Evolutionary conservation across 345 rosid species (phyloP).

Genomic region (Syzygium aromaticum): DNA sequence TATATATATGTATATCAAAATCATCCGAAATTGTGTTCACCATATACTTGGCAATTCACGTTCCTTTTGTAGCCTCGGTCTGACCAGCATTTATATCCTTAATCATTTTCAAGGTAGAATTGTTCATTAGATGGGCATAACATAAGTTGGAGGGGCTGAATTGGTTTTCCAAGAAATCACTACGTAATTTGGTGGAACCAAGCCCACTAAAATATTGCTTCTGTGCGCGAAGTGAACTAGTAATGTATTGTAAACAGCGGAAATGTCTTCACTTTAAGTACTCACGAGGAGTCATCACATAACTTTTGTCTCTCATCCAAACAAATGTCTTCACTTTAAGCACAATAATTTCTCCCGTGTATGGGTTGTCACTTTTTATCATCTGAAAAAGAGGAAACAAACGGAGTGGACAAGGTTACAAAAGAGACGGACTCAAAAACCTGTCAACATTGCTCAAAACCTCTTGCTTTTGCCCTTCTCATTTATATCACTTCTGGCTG

Average conservation of each 20-base stretch:
- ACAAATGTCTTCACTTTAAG: background rate
- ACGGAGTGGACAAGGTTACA: background rate
- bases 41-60: background rate
- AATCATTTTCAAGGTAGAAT: background rate
- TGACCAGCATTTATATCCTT: background rate
- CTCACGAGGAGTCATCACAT: background rate
- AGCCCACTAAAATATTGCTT: background rate
- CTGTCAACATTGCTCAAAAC: background rate
- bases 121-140: background rate
- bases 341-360: too few relatives aligned
- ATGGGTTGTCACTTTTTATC: background rate
- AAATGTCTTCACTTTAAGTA: too few relatives aligned
- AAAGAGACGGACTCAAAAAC: background rate
- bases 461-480: background rate
- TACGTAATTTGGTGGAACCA: background rate
- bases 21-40: background rate
- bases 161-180: background rate
- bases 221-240: background rate
- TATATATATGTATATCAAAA: background rate
- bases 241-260: background rate
- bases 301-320: background rate
- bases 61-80: background rate
- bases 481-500: background rate
- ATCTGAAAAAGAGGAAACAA: background rate
- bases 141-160: background rate